Percentiles rank a stretch among this genome's conserved stretches.
Evolutionary conservation across 495 filamentous ascomycete genomes (phyloP).

Genomic region (Penicillium parvum): DNA sequence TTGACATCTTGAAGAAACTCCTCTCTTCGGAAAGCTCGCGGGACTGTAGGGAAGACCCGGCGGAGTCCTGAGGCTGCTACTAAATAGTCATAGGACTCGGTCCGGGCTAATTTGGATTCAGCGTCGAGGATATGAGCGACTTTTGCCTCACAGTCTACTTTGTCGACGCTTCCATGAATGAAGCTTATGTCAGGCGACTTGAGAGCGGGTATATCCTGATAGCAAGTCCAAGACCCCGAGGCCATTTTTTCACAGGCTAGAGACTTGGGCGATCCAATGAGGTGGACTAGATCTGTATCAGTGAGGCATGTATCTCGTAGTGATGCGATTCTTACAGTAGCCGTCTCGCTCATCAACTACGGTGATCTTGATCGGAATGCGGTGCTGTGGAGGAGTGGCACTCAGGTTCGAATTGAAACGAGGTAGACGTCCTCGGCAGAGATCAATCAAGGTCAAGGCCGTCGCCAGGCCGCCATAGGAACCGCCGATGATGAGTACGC

Average conservation of each 20-base stretch:
- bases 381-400: constrained; percentile 22
- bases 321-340: constrained; percentile 48
- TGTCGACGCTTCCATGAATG: constrained; percentile 53
- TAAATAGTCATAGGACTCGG: constrained; percentile 59
- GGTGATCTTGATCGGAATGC: constrained; percentile 56
- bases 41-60: constrained; percentile 59
- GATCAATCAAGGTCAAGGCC: constrained; percentile 56
- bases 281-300: constrained; percentile 39
- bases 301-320: neutral
- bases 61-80: constrained; percentile 57
- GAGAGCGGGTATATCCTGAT: constrained; percentile 55
- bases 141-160: constrained; percentile 50
- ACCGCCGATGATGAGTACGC: constrained; percentile 57
- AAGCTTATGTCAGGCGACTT: constrained; percentile 46
- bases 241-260: constrained; percentile 53
- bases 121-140: constrained; percentile 41
- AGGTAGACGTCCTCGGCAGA: constrained; percentile 42
- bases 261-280: constrained; percentile 61
- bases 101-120: constrained; percentile 12
- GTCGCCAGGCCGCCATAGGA: constrained; percentile 61
- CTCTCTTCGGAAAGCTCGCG: constrained; percentile 48
- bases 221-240: constrained; percentile 57
- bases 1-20: constrained; percentile 54
- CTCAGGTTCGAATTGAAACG: constrained; percentile 32
- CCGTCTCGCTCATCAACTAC: constrained; percentile 69